phyloP scores from a whole-genome alignment of 371 early-diverging fungal species.

The Catenaria anguillulae region DNA sequence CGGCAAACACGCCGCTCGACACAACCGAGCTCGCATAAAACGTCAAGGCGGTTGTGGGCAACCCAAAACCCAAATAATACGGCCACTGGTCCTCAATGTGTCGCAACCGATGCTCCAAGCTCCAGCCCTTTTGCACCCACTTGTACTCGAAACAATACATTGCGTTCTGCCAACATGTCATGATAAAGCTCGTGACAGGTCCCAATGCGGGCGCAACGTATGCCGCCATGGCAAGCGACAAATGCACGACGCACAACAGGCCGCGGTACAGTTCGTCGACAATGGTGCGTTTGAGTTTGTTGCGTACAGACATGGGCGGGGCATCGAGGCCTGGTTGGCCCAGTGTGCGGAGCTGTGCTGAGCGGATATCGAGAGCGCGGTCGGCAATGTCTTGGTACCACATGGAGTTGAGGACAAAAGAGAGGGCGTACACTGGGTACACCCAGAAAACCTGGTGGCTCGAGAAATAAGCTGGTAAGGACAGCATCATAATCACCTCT shows the following conservation, averaged over 20 bases:
- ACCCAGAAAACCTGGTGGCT: conserved; percentile 19
- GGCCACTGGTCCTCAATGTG: conserved; percentile 21
- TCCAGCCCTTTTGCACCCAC: conserved; percentile 18
- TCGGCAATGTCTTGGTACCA: conserved; percentile 27
- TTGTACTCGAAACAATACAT: conserved; percentile 26
- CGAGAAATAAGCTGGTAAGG: too few species aligned
- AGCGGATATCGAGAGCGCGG: conserved; percentile 11
- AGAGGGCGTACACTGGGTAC: conserved; percentile 20
- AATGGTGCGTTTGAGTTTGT: conserved; percentile 13
- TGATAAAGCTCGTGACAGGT: conserved; percentile 10
- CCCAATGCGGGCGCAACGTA: conserved; percentile 16
- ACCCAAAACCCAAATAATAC: conserved; percentile 25
- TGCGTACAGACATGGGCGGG: background rate
- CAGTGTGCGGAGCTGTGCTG: conserved; percentile 5
- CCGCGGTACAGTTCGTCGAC: conserved; percentile 17
- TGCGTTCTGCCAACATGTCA: conserved; percentile 14
- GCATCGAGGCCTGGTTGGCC: background rate
- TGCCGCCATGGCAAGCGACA: conserved; percentile 11
- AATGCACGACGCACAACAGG: conserved; percentile 17
- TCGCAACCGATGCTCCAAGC: conserved; percentile 14
- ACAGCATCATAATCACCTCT: too few species aligned
- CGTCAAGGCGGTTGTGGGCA: conserved; percentile 18
- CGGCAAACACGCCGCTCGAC: conserved; percentile 20
- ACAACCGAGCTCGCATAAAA: conserved; percentile 19
- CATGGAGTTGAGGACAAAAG: conserved; percentile 16